These are phyloP conservation scores for Aspergillus aculeatinus DNA, from an alignment of 2,329 filamentous ascomycete species.

Conservation along the genomic window DNA sequence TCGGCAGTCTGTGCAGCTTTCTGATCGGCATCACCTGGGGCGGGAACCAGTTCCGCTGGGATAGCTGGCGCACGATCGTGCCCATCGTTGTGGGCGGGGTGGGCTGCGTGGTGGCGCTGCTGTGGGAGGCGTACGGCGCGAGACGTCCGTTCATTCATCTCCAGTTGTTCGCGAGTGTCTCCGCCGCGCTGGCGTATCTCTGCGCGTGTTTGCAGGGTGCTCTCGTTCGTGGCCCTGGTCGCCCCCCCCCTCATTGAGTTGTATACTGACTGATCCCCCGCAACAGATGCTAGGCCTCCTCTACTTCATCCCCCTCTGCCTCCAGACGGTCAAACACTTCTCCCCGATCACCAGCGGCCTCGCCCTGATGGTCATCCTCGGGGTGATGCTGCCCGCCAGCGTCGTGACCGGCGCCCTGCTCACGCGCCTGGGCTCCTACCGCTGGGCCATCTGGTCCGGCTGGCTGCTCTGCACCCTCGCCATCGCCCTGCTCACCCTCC, in stretches of 20 bases:
- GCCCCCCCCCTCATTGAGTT: background rate
- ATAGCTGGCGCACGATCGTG: conserved; percentile 55
- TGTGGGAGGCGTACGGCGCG: background rate
- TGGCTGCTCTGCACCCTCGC: background rate
- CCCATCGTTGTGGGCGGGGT: conserved; percentile 55
- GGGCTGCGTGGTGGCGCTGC: conserved; percentile 25
- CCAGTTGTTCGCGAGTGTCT: background rate
- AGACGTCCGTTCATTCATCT: background rate
- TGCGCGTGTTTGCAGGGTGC: background rate
- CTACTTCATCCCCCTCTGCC: conserved; percentile 8
- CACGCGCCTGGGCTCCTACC: background rate
- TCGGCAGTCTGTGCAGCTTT: conserved; percentile 10
- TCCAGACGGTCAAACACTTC: background rate
- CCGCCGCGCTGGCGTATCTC: background rate
- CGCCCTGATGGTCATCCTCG: background rate
- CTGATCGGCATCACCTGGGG: conserved; percentile 21
- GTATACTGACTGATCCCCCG: background rate
- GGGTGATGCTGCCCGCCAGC: background rate
- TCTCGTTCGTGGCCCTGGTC: background rate
- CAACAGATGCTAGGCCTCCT: background rate
- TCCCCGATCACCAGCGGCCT: background rate
- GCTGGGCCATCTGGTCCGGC: conserved; percentile 1
- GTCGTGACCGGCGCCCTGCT: conserved; percentile 2
- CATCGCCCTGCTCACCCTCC: background rate
- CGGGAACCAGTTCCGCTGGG: conserved; percentile 47